phyloP scores from a whole-genome alignment of 441 rosid genomes.

The Erodium trifolium region DNA sequence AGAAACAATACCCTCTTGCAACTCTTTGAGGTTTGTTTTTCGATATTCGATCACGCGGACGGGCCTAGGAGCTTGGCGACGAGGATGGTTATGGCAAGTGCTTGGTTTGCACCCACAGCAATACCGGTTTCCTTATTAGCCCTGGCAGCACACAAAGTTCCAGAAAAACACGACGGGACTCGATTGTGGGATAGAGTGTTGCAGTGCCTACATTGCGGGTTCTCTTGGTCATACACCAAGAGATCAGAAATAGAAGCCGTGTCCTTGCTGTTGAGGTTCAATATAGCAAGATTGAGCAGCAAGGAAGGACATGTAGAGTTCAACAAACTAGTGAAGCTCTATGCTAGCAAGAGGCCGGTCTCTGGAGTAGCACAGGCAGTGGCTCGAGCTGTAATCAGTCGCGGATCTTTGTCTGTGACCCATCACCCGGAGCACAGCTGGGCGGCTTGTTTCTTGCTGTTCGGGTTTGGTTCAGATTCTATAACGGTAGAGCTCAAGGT shows the following conservation, averaged over 20 bases:
- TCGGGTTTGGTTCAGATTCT: conserved; percentile 64
- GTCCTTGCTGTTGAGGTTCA: conserved; percentile 72
- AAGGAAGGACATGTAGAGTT: conserved; percentile 52
- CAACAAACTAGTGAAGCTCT: conserved; percentile 62
- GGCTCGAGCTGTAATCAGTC: conserved; percentile 61
- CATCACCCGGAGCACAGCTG: conserved; percentile 66
- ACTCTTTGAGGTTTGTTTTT: conserved; percentile 87
- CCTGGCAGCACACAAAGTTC: conserved; percentile 67
- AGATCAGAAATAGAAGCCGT: not conserved
- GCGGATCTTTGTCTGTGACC: conserved; percentile 33
- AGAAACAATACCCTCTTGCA: conserved; percentile 60
- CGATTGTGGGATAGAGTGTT: conserved; percentile 46
- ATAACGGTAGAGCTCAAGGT: conserved; percentile 56
- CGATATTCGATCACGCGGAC: conserved; percentile 85
- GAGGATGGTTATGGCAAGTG: conserved; percentile 74
- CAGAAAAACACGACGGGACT: conserved; percentile 50
- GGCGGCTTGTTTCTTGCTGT: conserved; percentile 68
- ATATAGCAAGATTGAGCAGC: conserved; percentile 57
- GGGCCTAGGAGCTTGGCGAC: conserved; percentile 78
- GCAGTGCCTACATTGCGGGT: not conserved
- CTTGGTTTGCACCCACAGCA: conserved; percentile 87
- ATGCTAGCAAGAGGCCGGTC: conserved; percentile 40
- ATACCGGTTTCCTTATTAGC: conserved; percentile 60
- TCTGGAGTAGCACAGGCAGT: conserved; percentile 45
- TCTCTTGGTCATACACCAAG: not conserved